A percentile compares a stretch with the other conserved stretches of the same genome.
Evolutionary conservation across 257 asterid species (phyloP).

Genomic region (Linaria vulgaris): DNA sequence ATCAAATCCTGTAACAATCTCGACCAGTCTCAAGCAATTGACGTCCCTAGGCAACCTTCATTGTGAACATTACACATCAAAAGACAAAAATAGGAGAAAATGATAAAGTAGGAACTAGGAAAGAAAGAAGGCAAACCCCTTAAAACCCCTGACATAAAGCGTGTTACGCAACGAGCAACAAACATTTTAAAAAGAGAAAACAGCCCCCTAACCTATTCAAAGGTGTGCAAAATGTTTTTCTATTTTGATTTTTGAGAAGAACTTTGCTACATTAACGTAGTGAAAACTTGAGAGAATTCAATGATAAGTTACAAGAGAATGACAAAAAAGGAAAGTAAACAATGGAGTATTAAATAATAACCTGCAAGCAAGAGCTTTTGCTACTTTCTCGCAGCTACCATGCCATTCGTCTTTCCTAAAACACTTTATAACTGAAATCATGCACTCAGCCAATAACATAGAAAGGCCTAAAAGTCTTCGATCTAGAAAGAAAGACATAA

Average conservation of each 20-base stretch:
- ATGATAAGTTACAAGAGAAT: conserved; percentile 2
- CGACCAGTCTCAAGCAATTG: conserved; percentile 78
- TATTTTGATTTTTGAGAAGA: background rate
- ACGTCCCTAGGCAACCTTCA: conserved; percentile 71
- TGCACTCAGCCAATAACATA: conserved; percentile 48
- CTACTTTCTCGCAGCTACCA: conserved; percentile 54
- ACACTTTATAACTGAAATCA: conserved; percentile 53
- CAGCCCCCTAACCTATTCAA: too few species aligned
- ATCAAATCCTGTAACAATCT: conserved; percentile 55
- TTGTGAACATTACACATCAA: conserved; percentile 24
- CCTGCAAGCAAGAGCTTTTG: conserved; percentile 73
- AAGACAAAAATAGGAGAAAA: conserved; percentile 10
- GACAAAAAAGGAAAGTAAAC: conserved; percentile 10
- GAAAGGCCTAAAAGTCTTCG: conserved; percentile 74
- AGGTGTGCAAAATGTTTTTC: conserved; percentile 5
- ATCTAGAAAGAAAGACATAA: conserved; percentile 67
- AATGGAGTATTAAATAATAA: conserved; percentile 26
- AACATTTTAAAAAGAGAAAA: too few species aligned
- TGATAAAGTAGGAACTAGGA: too few species aligned
- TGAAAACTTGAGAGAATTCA: background rate
- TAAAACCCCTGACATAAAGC: too few species aligned
- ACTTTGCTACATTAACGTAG: conserved; percentile 5
- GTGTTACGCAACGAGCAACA: too few species aligned
- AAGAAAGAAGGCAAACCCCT: too few species aligned
- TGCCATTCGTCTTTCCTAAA: conserved; percentile 73